Conservation (phyloP, 2,329 filamentous ascomycete genomes). For the Trichoderma sp. region DNA sequence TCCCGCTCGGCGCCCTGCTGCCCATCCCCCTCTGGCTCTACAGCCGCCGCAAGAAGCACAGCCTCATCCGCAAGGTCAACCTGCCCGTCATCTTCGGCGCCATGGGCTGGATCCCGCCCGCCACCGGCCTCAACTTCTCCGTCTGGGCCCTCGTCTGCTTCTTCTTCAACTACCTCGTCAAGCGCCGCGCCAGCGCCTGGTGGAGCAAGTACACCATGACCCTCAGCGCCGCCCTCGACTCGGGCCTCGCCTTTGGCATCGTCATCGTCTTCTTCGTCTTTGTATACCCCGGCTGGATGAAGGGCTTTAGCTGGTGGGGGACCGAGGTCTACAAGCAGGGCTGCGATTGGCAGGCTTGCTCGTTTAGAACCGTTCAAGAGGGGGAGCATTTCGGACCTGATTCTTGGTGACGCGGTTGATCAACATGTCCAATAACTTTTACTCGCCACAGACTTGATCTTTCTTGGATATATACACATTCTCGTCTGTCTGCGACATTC, state of each 20-base stretch:
- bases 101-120: conserved; percentile 82
- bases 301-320: conserved; percentile 79
- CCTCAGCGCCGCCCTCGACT: conserved; percentile 77
- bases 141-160: conserved; percentile 85
- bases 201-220: conserved; percentile 94
- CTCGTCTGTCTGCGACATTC: not conserved
- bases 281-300: conserved; percentile 74
- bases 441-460: not conserved
- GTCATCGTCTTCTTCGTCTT: conserved; percentile 84
- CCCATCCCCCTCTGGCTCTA: conserved; percentile 74
- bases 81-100: conserved; percentile 80
- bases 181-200: conserved; percentile 68
- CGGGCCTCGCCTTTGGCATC: conserved; percentile 76
- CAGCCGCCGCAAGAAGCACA: conserved; percentile 55
- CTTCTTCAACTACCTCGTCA: conserved; percentile 75
- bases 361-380: conserved; percentile 61
- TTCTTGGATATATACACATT: not conserved
- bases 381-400: conserved; percentile 66
- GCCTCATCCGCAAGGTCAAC: conserved; percentile 72
- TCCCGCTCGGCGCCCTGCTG: conserved; percentile 70
- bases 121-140: conserved; percentile 81
- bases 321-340: conserved; percentile 81
- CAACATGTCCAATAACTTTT: not conserved
- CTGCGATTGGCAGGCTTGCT: conserved; percentile 80
- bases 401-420: conserved; percentile 43